Percentiles rank a stretch among this genome's conserved stretches.
Evolutionary conservation across 1,284 basidiomycete genomes (phyloP).

Genomic region (Microstroma glucosiphilum): DNA sequence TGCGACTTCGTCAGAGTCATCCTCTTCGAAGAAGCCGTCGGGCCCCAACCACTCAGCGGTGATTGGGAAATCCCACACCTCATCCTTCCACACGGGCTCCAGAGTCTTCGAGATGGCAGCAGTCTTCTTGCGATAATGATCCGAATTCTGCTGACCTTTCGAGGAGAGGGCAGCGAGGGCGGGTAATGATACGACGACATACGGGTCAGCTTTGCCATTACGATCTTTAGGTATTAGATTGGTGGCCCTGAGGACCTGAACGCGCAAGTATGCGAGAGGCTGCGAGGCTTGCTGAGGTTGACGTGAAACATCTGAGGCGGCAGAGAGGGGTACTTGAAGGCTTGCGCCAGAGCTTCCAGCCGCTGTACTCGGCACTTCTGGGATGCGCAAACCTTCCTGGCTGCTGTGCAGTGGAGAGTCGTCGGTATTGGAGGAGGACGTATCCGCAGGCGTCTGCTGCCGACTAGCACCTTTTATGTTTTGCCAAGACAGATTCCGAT

Average conservation of each 20-base stretch:
- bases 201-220: conserved; percentile 52
- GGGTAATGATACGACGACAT: conserved; percentile 40
- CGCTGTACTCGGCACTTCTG: background rate
- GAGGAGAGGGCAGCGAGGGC: conserved; percentile 17
- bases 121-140: conserved; percentile 64
- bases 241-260: conserved; percentile 52
- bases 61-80: conserved; percentile 30
- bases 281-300: background rate
- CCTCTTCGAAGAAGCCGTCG: conserved; percentile 57
- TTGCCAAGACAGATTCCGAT: background rate
- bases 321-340: background rate
- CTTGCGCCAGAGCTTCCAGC: background rate
- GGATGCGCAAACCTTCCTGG: background rate
- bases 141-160: conserved; percentile 13
- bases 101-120: conserved; percentile 71
- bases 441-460: background rate
- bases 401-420: background rate
- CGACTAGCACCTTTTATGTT: background rate
- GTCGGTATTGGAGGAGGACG: background rate
- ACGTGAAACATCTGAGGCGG: background rate
- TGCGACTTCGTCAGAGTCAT: background rate
- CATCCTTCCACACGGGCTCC: conserved; percentile 65
- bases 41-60: conserved; percentile 46
- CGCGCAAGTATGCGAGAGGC: conserved; percentile 29
- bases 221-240: conserved; percentile 55